Base-by-base conservation (phyloP, 371 early-diverging fungal species). In the Coemansia sp. region DNA sequence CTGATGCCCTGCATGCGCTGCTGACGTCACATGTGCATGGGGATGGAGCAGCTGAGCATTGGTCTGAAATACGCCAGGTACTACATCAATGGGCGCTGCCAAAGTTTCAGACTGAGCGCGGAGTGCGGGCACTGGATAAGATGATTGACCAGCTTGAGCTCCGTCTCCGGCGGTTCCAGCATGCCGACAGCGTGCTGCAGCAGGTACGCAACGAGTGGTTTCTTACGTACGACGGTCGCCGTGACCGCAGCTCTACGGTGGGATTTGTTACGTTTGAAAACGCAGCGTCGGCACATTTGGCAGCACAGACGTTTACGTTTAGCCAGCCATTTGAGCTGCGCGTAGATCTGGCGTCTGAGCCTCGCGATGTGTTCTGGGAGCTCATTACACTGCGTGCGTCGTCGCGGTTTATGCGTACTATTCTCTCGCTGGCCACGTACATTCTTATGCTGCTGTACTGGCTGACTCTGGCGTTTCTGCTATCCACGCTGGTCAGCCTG, bases 351-450 rank as follows among this genome's bases (percentile, higher is more conserved):
- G 97, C 97, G 0, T 95, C 97, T 0, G 95, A 95, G 65, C 95
- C 97, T 14, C 86, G 95, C 48, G 95, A 96, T 69, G 80, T 97
- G 12, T 85, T 88, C 67, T 97, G 97, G 97, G 79, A 86, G 58
- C 93, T 93, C 67, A 77, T 94, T 14, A 86, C 90, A 28, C 81
- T 72, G 57, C 62, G 73, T 6, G 50, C 59, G 4, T 64, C 65
- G 14, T 54, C 62, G 12, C 67, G 73, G 6, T 37, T 71, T 18
- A 21, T 56, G 26, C 65, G 80, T 16, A 67, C 69, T 2, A 9
- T 62, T 3, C 14, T 78, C n/a, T 67, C 71, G 1, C 61, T 74
- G n/a, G 50, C 62, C 1, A 54, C 70, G 8, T 72, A 71, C 30
- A 55, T 65, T 3, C 28, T 71, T 50, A 78, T 82, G 72, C 59